Base-by-base conservation (phyloP, 2,329 filamentous ascomycete genomes). In the Monilinia fructigena region DNA sequence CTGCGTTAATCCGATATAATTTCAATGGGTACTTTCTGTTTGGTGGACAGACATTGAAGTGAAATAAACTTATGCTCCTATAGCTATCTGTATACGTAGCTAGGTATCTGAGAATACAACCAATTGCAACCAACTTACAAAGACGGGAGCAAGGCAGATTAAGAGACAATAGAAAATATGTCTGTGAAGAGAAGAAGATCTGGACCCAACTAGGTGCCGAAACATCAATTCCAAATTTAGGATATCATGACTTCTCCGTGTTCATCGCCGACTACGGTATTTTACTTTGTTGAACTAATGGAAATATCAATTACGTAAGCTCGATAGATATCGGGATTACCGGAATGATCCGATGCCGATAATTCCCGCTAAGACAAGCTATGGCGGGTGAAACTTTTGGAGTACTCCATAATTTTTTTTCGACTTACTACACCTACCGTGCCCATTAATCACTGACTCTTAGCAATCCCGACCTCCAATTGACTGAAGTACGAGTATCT, bases 321-420 rank as follows among this genome's bases (percentile, higher is more conserved):
- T 20, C 3, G 2, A 8, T 63, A 68, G 38, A 23, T 14, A 6
- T 4, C 45, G 58, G 58, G 3, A 38, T 20, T 8, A 20, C 45
- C 58, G 58, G 58, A 38, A 61, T 61, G n/a, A 26, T 28, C 58
- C 58, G 58, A 61, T 61, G 45, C 45, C 58, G 58, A 61, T 26
- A 50, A 48, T 38, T 61, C n/a, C 45, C 58, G 58, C 58, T n/a
- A 50, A 50, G 58, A 38, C 20, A 28, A 60, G 47, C 45, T 4
- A 60, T 60, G 45, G 42, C 56, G 58, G 45, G 14, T 61, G 45
- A 61, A 61, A 61, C 20, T 61, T 60, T 60, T 60, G 45, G 45
- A 60, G 28, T 40, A 40, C 38, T 50, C 58, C 58, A 50, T 50
- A 38, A 14, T 50, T 61, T 60, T 26, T n/a, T 50, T 38, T 26